Percentiles rank a stretch among this genome's conserved stretches.
These are phyloP conservation scores for Zarea fungicola DNA, from an alignment of 2,329 filamentous ascomycete species.

Conservation along the genomic window DNA sequence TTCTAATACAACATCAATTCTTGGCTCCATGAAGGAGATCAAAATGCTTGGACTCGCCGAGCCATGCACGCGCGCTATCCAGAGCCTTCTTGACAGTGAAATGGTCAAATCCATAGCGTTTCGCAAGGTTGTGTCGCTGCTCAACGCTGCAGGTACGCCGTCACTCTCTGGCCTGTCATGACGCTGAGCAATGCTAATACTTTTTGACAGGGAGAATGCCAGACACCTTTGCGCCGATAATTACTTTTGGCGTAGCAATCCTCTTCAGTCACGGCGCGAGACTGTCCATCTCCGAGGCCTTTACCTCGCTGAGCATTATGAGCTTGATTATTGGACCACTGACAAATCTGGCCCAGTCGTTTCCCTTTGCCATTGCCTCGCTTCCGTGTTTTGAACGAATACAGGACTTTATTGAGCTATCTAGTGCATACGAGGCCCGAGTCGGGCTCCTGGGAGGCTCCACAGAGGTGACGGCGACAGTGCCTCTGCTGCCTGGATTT, in stretches of 20 bases:
- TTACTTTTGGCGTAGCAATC: constrained; percentile 17
- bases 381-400: constrained; percentile 21
- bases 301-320: neutral
- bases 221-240: constrained; percentile 13
- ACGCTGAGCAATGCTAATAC: neutral
- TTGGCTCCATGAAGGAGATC: constrained; percentile 25
- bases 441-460: neutral
- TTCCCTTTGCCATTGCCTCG: constrained; percentile 17
- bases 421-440: neutral
- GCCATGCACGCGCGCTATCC: constrained; percentile 15
- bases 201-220: constrained; percentile 10
- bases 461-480: neutral
- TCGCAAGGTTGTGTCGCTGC: constrained; percentile 15
- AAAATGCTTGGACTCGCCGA: constrained; percentile 26
- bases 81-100: constrained; percentile 17
- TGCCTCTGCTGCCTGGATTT: neutral
- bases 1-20: constrained; percentile 21
- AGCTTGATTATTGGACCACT: constrained; percentile 3
- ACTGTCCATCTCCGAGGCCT: neutral
- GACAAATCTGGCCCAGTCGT: constrained; percentile 16
- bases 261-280: neutral
- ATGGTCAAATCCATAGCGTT: constrained; percentile 17
- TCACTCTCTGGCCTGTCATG: neutral
- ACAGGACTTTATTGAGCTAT: constrained; percentile 13
- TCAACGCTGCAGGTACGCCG: constrained; percentile 12